Evolutionary conservation across 2,329 filamentous ascomycete genomes (phyloP).

Genomic region (Aspergillus versicolor): DNA sequence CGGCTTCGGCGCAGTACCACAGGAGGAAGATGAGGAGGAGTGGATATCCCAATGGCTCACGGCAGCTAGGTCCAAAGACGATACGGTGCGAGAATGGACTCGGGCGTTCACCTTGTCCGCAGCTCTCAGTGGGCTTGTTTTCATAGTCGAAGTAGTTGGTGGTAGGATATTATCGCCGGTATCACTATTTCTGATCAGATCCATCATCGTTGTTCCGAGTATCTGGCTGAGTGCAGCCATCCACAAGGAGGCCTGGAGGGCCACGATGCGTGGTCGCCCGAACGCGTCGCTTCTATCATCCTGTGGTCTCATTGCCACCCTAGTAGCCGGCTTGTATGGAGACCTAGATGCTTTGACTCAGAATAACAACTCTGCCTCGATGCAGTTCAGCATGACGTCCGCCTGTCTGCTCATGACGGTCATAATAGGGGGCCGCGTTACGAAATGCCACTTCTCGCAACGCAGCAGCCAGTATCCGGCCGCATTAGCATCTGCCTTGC

Average conservation of each 20-base stretch:
- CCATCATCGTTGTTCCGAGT: neutral
- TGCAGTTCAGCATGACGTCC: neutral
- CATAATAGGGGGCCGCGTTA: neutral
- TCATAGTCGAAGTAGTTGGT: neutral
- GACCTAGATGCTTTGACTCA: neutral
- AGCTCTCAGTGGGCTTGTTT: neutral
- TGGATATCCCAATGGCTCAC: neutral
- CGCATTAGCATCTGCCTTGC: neutral
- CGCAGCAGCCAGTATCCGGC: neutral
- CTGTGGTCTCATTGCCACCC: neutral
- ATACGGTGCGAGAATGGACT: neutral
- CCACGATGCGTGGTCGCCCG: neutral
- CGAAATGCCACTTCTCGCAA: neutral
- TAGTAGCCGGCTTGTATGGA: neutral
- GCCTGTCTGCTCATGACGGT: neutral
- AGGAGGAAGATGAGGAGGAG: neutral
- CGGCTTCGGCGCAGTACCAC: neutral
- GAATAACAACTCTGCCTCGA: neutral
- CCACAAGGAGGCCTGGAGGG: neutral
- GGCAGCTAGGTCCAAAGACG: neutral
- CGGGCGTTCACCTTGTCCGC: neutral
- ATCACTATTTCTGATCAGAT: neutral
- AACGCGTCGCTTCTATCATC: neutral
- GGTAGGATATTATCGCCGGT: neutral
- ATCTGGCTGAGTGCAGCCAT: neutral